phyloP scores from a whole-genome alignment of 805 yeast genomes.

The Yarrowia sp. region DNA sequence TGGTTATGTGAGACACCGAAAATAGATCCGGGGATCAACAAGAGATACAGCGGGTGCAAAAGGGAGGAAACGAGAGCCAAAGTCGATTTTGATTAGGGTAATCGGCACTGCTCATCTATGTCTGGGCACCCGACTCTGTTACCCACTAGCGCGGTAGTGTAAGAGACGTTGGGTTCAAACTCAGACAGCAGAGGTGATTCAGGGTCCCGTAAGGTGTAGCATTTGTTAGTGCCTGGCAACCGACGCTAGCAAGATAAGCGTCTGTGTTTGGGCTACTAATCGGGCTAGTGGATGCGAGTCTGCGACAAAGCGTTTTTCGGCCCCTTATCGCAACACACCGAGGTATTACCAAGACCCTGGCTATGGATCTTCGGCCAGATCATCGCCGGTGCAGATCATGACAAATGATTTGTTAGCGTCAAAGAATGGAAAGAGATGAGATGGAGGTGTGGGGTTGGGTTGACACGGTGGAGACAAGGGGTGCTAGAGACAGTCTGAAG shows the following conservation, averaged over 20 bases:
- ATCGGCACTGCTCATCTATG: not conserved
- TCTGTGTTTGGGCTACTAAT: not conserved
- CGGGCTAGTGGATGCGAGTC: not conserved
- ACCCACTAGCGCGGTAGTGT: not conserved
- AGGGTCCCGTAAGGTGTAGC: not conserved
- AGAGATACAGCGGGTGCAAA: not conserved
- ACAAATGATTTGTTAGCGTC: not conserved
- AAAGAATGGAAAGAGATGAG: not conserved
- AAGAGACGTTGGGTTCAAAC: conserved; percentile 1
- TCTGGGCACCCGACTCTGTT: too few relatives aligned
- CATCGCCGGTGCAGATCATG: not conserved
- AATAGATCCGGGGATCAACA: not conserved
- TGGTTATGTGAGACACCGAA: not conserved
- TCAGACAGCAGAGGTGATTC: not conserved
- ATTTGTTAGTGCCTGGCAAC: not conserved
- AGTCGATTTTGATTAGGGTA: not conserved
- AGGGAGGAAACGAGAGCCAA: not conserved
- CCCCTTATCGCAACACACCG: too few relatives aligned
- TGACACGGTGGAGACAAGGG: not conserved
- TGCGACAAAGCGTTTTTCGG: too few relatives aligned
- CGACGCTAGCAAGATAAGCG: not conserved
- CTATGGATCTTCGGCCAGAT: not conserved
- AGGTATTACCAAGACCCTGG: too few relatives aligned
- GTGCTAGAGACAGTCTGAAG: too few relatives aligned
- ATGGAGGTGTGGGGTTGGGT: not conserved